Evolutionary conservation across 1,139 yeast genomes (phyloP).

Genomic region (Candida sp.): DNA sequence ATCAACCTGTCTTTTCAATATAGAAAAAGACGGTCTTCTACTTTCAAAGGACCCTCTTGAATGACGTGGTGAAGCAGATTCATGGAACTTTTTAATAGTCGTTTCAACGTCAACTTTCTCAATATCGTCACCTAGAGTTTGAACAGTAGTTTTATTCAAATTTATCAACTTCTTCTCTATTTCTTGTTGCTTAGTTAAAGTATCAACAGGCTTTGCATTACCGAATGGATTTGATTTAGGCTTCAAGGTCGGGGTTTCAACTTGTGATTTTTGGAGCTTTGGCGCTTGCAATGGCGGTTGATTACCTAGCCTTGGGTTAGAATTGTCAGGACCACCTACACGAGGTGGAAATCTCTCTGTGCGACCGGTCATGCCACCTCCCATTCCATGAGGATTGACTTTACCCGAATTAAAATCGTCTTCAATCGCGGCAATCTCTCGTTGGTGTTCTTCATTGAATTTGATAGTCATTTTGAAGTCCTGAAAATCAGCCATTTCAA

Average conservation of each 20-base stretch:
- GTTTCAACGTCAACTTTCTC: slow-evolving; percentile 15
- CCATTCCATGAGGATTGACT: slow-evolving; percentile 4
- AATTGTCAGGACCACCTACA: not conserved
- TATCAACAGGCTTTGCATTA: slow-evolving; percentile 45
- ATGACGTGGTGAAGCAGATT: slow-evolving; percentile 11
- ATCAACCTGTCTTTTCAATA: slow-evolving; percentile 12
- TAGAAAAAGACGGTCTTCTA: slow-evolving; percentile 17
- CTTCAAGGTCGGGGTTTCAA: slow-evolving; percentile 9
- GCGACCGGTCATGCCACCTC: not conserved
- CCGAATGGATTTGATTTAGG: slow-evolving; percentile 45
- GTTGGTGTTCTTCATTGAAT: slow-evolving; percentile 34
- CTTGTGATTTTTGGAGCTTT: slow-evolving; percentile 6
- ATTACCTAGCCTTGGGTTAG: not conserved
- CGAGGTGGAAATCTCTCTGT: slow-evolving; percentile 3
- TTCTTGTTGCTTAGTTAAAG: slow-evolving; percentile 36
- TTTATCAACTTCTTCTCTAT: slow-evolving; percentile 44
- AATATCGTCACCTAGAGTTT: slow-evolving; percentile 38
- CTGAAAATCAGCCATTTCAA: slow-evolving; percentile 45
- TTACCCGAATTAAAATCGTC: slow-evolving; percentile 26
- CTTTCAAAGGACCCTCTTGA: slow-evolving; percentile 14
- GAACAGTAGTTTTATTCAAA: slow-evolving; percentile 57
- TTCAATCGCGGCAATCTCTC: slow-evolving; percentile 28
- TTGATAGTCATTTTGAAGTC: slow-evolving; percentile 47
- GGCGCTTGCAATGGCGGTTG: slow-evolving; percentile 1
- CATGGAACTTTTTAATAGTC: slow-evolving; percentile 11